Conservation (phyloP, 208 protist species). For the Phytomonas sp. region DNA sequence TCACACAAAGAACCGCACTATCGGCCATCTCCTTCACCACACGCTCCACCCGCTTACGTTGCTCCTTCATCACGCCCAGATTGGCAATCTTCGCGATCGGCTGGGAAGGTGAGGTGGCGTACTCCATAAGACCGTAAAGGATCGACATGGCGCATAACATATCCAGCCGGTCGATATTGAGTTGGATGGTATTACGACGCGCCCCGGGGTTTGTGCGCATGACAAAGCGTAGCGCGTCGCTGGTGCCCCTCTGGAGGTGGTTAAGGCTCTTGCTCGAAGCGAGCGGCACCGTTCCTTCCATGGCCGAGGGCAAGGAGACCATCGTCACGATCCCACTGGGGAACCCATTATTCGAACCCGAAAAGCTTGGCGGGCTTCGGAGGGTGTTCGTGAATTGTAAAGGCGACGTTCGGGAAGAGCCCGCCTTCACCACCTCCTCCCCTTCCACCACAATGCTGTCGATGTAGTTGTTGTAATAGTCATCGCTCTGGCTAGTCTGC, state of each 20-base stretch:
- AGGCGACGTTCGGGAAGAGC: too few species aligned
- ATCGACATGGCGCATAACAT: slow-evolving; percentile 53
- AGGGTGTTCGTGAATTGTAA: too few species aligned
- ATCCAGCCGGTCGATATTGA: slow-evolving; percentile 52
- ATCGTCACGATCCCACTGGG: too few species aligned
- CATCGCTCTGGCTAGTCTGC: too few species aligned
- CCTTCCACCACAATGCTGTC: too few species aligned
- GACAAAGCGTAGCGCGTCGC: slow-evolving; percentile 9
- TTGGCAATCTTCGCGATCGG: slow-evolving; percentile 67
- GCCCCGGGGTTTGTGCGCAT: slow-evolving; percentile 34
- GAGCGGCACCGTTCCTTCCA: too few species aligned
- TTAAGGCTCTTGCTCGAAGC: too few species aligned
- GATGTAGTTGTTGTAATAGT: too few species aligned
- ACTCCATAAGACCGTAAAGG: slow-evolving; percentile 60
- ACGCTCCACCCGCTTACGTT: slow-evolving; percentile 49
- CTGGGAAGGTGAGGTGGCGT: slow-evolving; percentile 54
- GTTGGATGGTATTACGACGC: slow-evolving; percentile 36
- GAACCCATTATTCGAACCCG: too few species aligned
- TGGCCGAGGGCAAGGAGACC: too few species aligned
- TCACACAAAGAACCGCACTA: slow-evolving; percentile 28
- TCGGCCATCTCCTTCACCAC: slow-evolving; percentile 50
- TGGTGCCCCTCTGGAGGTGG: not conserved
- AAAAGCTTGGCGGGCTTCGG: too few species aligned
- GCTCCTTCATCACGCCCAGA: slow-evolving; percentile 77
- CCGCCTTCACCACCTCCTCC: too few species aligned